Conservation (phyloP, 768 basidiomycete species). For the Boletus patriciae region DNA sequence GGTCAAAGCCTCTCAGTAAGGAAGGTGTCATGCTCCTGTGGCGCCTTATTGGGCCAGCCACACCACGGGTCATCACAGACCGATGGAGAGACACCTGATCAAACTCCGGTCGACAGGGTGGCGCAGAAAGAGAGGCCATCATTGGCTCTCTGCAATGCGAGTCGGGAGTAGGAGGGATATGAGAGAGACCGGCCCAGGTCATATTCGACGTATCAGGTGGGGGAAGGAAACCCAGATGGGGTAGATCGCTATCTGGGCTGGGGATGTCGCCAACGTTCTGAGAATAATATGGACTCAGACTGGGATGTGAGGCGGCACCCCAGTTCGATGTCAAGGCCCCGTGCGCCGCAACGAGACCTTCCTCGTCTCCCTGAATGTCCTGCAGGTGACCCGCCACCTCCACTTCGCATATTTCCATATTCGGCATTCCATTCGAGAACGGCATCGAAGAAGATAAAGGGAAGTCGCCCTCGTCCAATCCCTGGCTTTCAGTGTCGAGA, state of each 20-base stretch:
- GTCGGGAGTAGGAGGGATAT: constrained; percentile 14
- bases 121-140: constrained; percentile 50
- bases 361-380: constrained; percentile 58
- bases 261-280: constrained; percentile 21
- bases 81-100: constrained; percentile 43
- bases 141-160: constrained; percentile 45
- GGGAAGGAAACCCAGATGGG: constrained; percentile 22
- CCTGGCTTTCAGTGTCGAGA: constrained; percentile 36
- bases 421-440: constrained; percentile 36
- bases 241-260: constrained; percentile 19
- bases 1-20: constrained; percentile 49
- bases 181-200: constrained; percentile 25
- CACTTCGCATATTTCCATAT: constrained; percentile 59
- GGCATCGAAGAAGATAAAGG: constrained; percentile 25
- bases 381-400: constrained; percentile 57
- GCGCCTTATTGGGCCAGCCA: constrained; percentile 62
- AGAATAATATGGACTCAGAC: constrained; percentile 25
- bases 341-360: constrained; percentile 46
- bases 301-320: constrained; percentile 15
- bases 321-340: constrained; percentile 20
- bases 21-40: constrained; percentile 80
- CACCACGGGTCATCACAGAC: constrained; percentile 28
- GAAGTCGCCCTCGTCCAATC: constrained; percentile 34
- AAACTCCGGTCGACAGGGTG: constrained; percentile 67
- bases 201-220: constrained; percentile 25